These are phyloP conservation scores for Geotrichum europaeum DNA, from an alignment of 1,139 yeast genomes.

Conservation along the genomic window DNA sequence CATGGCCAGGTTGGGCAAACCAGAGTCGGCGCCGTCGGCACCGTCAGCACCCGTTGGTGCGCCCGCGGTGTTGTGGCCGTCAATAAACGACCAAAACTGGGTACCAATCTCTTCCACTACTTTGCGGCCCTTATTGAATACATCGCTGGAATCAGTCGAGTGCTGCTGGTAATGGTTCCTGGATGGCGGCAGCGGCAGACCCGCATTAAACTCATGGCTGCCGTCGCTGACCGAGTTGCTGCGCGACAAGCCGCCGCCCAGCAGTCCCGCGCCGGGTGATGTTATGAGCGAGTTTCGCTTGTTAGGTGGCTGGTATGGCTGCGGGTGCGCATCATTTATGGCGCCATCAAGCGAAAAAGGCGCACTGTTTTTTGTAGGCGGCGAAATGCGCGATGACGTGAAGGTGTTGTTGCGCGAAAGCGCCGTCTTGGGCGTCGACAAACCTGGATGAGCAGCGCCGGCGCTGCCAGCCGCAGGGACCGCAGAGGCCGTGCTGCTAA, in stretches of 20 bases:
- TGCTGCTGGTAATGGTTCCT: not conserved
- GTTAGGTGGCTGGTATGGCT: not conserved
- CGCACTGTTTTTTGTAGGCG: not conserved
- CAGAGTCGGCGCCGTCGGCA: not conserved
- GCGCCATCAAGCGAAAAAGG: not conserved
- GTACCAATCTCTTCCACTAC: not conserved
- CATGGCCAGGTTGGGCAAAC: constrained; percentile 10
- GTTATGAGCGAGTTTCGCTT: not conserved
- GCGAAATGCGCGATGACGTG: not conserved
- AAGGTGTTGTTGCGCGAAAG: not conserved
- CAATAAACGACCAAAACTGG: constrained; percentile 3
- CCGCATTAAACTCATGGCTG: not conserved
- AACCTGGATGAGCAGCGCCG: not conserved
- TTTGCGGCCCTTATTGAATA: constrained; percentile 17
- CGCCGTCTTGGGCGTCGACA: not conserved
- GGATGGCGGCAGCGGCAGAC: not conserved
- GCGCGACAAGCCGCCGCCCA: not conserved
- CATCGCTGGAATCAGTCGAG: constrained; percentile 21
- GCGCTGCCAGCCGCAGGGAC: not conserved
- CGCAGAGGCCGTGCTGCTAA: not conserved
- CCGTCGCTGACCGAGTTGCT: not conserved
- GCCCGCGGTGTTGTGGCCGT: not conserved
- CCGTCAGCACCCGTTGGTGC: not conserved
- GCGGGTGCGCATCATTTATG: not conserved
- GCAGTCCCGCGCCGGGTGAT: not conserved